Evolutionary conservation across 2,329 filamentous ascomycete species (phyloP).

Genomic region (Hymenoscyphus scutula): DNA sequence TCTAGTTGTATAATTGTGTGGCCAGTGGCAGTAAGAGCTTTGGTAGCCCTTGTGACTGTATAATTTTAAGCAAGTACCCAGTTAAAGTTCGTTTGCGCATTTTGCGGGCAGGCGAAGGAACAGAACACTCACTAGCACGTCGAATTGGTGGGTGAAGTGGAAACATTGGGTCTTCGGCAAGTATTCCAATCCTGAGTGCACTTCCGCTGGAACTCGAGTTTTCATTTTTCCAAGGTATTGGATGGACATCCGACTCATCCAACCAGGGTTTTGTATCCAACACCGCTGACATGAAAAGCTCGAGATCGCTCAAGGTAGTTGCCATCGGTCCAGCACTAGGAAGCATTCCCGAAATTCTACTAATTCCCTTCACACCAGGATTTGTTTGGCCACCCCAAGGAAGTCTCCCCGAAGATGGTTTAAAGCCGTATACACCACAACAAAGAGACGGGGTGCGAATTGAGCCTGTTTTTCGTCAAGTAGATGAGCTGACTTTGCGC

Average conservation of each 20-base stretch:
- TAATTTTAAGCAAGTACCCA: neutral
- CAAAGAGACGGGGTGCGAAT: conserved; percentile 41
- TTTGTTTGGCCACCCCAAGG: conserved; percentile 20
- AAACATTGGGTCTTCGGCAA: conserved; percentile 46
- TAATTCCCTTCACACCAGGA: conserved; percentile 8
- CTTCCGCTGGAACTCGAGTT: conserved; percentile 17
- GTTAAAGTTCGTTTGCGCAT: neutral
- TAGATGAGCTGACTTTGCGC: neutral
- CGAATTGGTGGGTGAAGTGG: conserved; percentile 51
- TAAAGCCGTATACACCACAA: conserved; percentile 44
- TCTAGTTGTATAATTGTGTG: conserved; percentile 43
- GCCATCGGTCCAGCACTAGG: conserved; percentile 45
- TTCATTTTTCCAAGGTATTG: conserved; percentile 46
- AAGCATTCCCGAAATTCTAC: conserved; percentile 32
- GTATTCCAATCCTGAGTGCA: conserved; percentile 46
- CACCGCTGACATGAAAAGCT: conserved; percentile 42
- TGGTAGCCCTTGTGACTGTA: conserved; percentile 40
- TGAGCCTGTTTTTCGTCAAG: conserved; percentile 14
- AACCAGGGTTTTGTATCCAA: conserved; percentile 43
- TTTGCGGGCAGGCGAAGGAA: neutral
- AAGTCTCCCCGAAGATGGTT: conserved; percentile 28
- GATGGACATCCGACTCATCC: conserved; percentile 43
- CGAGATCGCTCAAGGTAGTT: conserved; percentile 40
- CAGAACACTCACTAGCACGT: conserved; percentile 33
- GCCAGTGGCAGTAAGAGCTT: conserved; percentile 42